These are phyloP conservation scores for Berberis vulgaris DNA, from an alignment of 164 flowering plant genomes.

Conservation along the genomic window DNA sequence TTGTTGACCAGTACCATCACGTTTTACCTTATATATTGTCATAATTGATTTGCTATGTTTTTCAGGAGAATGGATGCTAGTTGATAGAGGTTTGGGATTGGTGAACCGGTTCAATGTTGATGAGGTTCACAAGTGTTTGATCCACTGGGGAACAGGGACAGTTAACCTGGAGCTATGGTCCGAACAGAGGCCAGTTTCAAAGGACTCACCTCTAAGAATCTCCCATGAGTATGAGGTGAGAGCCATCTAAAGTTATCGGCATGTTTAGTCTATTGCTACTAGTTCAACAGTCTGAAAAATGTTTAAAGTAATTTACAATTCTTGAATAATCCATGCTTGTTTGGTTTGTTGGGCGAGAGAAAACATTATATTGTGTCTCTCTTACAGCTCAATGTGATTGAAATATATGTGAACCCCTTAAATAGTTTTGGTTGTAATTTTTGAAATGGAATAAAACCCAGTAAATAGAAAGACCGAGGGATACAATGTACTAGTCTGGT, in stretches of 20 bases:
- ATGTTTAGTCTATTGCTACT: not conserved
- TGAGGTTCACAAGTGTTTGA: slow-evolving; percentile 61
- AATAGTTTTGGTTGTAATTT: no score
- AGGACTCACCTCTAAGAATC: slow-evolving; percentile 55
- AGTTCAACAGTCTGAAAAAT: no score
- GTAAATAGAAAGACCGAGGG: no score
- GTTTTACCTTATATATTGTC: not conserved
- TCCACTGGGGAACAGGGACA: slow-evolving; percentile 87
- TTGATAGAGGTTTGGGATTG: slow-evolving; percentile 58
- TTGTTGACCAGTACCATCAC: no score
- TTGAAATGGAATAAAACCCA: no score
- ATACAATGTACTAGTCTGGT: no score
- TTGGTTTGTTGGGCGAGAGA: no score
- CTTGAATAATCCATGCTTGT: no score
- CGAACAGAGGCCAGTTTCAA: slow-evolving; percentile 78
- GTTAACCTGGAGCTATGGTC: slow-evolving; percentile 91
- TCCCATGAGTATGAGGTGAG: slow-evolving; percentile 72
- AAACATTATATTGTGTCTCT: no score
- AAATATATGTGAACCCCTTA: no score
- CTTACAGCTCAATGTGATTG: no score
- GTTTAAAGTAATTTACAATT: no score
- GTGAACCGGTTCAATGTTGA: slow-evolving; percentile 49
- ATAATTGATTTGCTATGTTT: not conserved
- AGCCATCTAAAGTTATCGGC: slow-evolving; percentile 4
- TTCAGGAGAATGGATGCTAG: slow-evolving; percentile 89